These are phyloP conservation scores for Botrytis paeoniae DNA, from an alignment of 2,329 filamentous ascomycete genomes.

Conservation along the genomic window DNA sequence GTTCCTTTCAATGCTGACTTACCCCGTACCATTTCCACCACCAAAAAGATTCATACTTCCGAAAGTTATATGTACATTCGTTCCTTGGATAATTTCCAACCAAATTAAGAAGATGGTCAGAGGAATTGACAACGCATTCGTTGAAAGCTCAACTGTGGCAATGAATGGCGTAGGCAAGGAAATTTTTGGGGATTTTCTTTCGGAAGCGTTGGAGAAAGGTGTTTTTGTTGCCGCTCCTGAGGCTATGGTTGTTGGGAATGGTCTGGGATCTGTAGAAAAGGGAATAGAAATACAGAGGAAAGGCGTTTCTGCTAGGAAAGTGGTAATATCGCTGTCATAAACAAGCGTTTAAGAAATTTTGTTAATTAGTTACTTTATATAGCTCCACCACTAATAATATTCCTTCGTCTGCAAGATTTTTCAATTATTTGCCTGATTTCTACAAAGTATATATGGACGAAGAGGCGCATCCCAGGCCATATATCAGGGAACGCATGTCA, in stretches of 20 bases:
- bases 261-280: conserved; percentile 43
- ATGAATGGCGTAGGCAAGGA: conserved; percentile 23
- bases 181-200: conserved; percentile 41
- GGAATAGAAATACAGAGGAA: conserved; percentile 37
- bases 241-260: conserved; percentile 42
- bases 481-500: background rate
- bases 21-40: conserved; percentile 2
- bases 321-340: conserved; percentile 20
- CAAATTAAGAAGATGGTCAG: background rate
- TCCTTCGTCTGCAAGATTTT: background rate
- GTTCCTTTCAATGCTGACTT: conserved; percentile 6
- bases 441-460: background rate
- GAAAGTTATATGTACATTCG: background rate
- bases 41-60: conserved; percentile 9
- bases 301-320: conserved; percentile 24
- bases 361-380: background rate
- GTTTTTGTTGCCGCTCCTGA: conserved; percentile 41
- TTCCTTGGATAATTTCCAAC: conserved; percentile 3
- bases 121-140: conserved; percentile 6
- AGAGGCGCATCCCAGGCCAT: background rate
- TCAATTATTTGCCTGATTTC: background rate
- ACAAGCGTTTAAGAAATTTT: background rate
- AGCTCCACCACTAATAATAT: background rate
- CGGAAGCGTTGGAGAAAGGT: conserved; percentile 39
- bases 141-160: background rate